phyloP scores from a whole-genome alignment of 2,329 filamentous ascomycete species.

The Fusarium sp. region DNA sequence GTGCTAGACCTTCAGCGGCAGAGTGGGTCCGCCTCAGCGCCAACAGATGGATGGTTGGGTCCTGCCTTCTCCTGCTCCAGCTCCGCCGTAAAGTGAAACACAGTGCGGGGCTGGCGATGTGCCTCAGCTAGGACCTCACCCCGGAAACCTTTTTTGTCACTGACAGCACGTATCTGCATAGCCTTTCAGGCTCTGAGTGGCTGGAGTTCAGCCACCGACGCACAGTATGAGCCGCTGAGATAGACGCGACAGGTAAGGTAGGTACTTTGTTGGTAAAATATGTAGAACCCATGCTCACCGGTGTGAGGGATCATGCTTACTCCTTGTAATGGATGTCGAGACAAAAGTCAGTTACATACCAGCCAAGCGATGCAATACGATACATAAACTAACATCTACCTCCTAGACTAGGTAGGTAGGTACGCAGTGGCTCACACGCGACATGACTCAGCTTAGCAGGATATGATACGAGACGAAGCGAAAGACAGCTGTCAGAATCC shows the following conservation, averaged over 20 bases:
- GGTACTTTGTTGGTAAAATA: background rate
- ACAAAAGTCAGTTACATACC: slow-evolving; percentile 18
- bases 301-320: slow-evolving; percentile 4
- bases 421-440: background rate
- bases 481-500: slow-evolving; percentile 32
- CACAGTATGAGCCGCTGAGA: slow-evolving; percentile 28
- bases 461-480: slow-evolving; percentile 10
- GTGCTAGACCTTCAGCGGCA: slow-evolving; percentile 12
- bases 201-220: slow-evolving; percentile 22
- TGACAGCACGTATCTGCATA: slow-evolving; percentile 26
- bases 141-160: slow-evolving; percentile 23
- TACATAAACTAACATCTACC: slow-evolving; percentile 6
- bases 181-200: slow-evolving; percentile 23
- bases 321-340: slow-evolving; percentile 7
- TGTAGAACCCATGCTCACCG: slow-evolving; percentile 25
- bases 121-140: slow-evolving; percentile 10
- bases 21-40: slow-evolving; percentile 18
- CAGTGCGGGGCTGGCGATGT: slow-evolving; percentile 33
- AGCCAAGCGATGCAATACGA: slow-evolving; percentile 8
- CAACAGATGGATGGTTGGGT: slow-evolving; percentile 26
- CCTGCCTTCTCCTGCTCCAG: background rate
- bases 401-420: background rate
- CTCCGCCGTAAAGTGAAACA: slow-evolving; percentile 36
- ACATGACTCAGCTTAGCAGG: background rate
- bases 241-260: background rate